These are phyloP conservation scores for Fagopyrum homotropicum DNA, from an alignment of 148 eudicot genomes.

Conservation along the genomic window DNA sequence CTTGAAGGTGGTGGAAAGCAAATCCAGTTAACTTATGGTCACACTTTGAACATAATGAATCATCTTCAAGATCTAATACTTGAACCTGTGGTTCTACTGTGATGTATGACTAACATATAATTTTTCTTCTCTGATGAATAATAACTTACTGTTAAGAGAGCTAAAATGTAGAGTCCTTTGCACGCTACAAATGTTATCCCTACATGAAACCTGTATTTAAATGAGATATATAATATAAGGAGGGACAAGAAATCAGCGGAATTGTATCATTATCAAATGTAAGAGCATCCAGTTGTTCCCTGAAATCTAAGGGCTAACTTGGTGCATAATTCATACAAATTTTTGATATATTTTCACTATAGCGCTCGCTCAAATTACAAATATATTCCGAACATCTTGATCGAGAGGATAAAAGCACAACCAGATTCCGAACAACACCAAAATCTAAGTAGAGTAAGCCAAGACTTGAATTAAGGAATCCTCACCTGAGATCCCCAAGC, in stretches of 20 bases:
- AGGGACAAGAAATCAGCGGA: slow-evolving; percentile 9
- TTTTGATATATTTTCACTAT: background rate
- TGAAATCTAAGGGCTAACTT: slow-evolving; percentile 97
- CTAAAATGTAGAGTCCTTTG: slow-evolving; percentile 69
- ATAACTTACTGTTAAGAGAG: slow-evolving; percentile 66
- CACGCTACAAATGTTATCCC: slow-evolving; percentile 85
- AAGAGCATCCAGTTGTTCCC: slow-evolving; percentile 82
- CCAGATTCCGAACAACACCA: background rate
- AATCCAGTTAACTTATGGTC: background rate
- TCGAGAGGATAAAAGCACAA: background rate
- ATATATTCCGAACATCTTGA: background rate
- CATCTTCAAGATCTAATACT: background rate
- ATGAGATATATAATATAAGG: background rate
- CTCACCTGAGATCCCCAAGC: slow-evolving; percentile 99
- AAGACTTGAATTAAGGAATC: background rate
- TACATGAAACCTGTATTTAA: slow-evolving; percentile 22
- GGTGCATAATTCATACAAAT: slow-evolving; percentile 40
- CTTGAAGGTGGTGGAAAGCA: background rate
- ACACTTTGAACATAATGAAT: background rate
- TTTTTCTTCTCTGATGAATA: background rate
- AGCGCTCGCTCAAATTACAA: background rate
- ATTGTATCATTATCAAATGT: slow-evolving; percentile 56
- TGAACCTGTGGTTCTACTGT: background rate
- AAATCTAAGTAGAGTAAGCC: background rate
- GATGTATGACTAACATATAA: background rate